Conservation (phyloP, 805 yeast species). For the Yamadazyma philogaea region DNA sequence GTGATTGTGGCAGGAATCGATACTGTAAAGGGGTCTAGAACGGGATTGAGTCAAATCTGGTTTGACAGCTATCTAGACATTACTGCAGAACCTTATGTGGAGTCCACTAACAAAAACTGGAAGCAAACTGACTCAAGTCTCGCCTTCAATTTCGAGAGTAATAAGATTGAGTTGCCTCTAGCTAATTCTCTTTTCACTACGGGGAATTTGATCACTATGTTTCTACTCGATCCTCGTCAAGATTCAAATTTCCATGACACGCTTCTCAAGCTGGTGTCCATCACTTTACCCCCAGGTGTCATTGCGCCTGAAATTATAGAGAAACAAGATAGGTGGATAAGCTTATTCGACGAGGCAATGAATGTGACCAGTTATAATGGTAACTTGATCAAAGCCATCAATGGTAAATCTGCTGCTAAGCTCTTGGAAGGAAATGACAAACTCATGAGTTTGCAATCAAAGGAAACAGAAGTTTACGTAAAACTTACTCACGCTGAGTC, state of each 20-base stretch:
- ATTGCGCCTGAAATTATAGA: neutral
- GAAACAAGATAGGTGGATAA: conserved; percentile 32
- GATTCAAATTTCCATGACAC: conserved; percentile 1
- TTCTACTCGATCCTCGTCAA: conserved; percentile 25
- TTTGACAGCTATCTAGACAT: conserved; percentile 22
- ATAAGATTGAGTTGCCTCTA: conserved; percentile 22
- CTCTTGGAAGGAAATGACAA: conserved; percentile 45
- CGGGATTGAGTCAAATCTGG: conserved; percentile 43
- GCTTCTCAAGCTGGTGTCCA: conserved; percentile 5
- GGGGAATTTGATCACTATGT: conserved; percentile 32
- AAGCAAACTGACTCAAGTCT: conserved; percentile 26
- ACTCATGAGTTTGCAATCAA: conserved; percentile 39
- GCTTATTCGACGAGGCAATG: conserved; percentile 29
- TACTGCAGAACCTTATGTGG: conserved; percentile 20
- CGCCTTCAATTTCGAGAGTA: conserved; percentile 12
- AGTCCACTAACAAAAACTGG: conserved; percentile 32
- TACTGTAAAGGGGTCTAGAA: conserved; percentile 28
- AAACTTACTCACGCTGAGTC: conserved; percentile 20
- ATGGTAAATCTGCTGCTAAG: conserved; percentile 55
- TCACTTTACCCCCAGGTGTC: conserved; percentile 4
- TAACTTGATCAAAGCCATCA: conserved; percentile 57
- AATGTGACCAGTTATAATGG: conserved; percentile 50
- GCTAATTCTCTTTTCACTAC: conserved; percentile 43
- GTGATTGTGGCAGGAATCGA: conserved; percentile 42
- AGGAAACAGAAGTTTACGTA: conserved; percentile 43